Percentiles rank a stretch among this genome's conserved stretches.
phyloP scores from a whole-genome alignment of 495 filamentous ascomycete genomes.

The Neurospora sp. region DNA sequence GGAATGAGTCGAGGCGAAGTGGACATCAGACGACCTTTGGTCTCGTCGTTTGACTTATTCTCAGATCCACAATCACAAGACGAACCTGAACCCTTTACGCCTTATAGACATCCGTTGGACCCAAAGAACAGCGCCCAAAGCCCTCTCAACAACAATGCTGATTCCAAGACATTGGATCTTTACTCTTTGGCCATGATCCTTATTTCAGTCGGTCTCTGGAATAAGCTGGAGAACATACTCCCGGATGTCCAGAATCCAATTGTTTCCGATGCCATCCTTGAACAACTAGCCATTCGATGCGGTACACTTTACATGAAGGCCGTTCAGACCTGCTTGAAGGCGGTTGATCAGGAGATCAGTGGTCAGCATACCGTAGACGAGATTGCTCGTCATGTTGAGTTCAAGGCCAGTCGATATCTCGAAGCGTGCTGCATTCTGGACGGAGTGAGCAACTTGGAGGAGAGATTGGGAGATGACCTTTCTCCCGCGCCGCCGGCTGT shows the following conservation, averaged over 20 bases:
- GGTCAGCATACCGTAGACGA: slow-evolving; percentile 28
- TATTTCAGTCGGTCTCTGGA: slow-evolving; percentile 83
- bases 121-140: slow-evolving; percentile 30
- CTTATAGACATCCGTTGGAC: slow-evolving; percentile 71
- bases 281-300: slow-evolving; percentile 61
- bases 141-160: slow-evolving; percentile 20
- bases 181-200: slow-evolving; percentile 79
- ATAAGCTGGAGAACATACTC: slow-evolving; percentile 54
- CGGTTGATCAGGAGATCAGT: slow-evolving; percentile 56
- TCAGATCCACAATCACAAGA: slow-evolving; percentile 47
- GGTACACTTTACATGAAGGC: slow-evolving; percentile 69
- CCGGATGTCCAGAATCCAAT: slow-evolving; percentile 22
- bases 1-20: slow-evolving; percentile 35
- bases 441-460: slow-evolving; percentile 37
- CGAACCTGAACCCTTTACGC: slow-evolving; percentile 33
- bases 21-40: slow-evolving; percentile 62
- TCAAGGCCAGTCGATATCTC: slow-evolving; percentile 33
- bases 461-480: slow-evolving; percentile 31
- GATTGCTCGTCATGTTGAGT: slow-evolving; percentile 31
- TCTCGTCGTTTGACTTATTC: slow-evolving; percentile 76
- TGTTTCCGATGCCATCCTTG: slow-evolving; percentile 35
- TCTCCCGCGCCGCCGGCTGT: neutral
- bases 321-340: slow-evolving; percentile 68
- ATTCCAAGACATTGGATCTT: slow-evolving; percentile 61
- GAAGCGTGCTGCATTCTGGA: slow-evolving; percentile 43